Conservation (phyloP, 306 rosid genomes). For the Quercus glauca region DNA sequence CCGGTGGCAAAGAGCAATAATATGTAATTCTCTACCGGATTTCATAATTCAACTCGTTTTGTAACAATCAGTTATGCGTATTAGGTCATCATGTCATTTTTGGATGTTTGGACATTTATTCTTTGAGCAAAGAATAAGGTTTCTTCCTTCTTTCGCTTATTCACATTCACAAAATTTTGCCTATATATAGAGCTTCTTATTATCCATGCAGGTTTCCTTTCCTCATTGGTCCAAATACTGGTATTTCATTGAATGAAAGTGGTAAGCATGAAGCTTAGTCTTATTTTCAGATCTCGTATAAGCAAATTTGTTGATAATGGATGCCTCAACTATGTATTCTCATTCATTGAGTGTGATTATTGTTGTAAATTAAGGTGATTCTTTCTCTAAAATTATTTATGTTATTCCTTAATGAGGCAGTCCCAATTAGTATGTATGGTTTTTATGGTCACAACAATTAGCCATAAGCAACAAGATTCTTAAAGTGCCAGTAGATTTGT, state of each 20-base stretch:
- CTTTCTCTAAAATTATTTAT: background rate
- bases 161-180: background rate
- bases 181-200: background rate
- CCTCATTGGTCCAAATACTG: conserved; percentile 63
- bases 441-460: background rate
- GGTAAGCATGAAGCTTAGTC: conserved; percentile 43
- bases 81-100: background rate
- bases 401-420: background rate
- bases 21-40: conserved; percentile 19
- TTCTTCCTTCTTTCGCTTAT: conserved; percentile 1
- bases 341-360: background rate
- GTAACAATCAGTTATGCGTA: background rate
- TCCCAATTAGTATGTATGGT: background rate
- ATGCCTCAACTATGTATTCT: background rate
- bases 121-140: background rate
- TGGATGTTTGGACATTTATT: background rate
- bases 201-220: conserved; percentile 78
- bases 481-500: background rate
- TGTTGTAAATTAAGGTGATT: background rate
- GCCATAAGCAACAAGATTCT: background rate
- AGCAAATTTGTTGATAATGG: background rate
- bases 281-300: background rate
- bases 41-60: conserved; percentile 3
- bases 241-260: conserved; percentile 76
- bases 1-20: conserved; percentile 92